Conservation (phyloP, 2,329 filamentous ascomycete genomes). For the Xylariomycetidae sp. region DNA sequence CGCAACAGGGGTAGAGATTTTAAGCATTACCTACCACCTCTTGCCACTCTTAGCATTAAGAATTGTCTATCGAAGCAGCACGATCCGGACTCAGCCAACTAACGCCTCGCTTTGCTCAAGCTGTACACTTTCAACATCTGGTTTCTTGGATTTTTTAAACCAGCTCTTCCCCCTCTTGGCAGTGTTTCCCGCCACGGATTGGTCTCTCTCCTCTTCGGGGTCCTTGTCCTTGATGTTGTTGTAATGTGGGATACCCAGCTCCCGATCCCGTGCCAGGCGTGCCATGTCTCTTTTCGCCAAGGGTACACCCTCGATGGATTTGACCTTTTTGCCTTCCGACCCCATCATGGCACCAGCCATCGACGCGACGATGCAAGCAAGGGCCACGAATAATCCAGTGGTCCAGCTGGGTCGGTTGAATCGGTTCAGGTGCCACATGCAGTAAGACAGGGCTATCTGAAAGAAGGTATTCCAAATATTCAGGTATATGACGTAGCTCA, state of each 20-base stretch:
- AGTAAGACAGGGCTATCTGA: constrained; percentile 64
- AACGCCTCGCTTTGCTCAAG: background rate
- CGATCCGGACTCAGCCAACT: constrained; percentile 1
- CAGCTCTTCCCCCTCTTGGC: constrained; percentile 11
- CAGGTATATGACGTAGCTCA: constrained; percentile 74
- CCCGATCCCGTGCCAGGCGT: constrained; percentile 44
- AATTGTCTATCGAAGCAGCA: background rate
- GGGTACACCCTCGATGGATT: constrained; percentile 64
- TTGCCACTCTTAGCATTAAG: too few species aligned
- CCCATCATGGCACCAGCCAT: constrained; percentile 65
- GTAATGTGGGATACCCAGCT: constrained; percentile 52
- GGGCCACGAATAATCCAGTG: constrained; percentile 70
- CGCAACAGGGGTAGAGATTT: too few species aligned
- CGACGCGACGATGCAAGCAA: constrained; percentile 65
- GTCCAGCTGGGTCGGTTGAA: constrained; percentile 72
- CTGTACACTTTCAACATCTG: constrained; percentile 7
- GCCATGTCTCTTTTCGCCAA: constrained; percentile 50
- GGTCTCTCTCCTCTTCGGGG: constrained; percentile 36
- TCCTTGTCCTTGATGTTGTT: constrained; percentile 50
- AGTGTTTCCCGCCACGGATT: constrained; percentile 31
- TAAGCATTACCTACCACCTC: too few species aligned
- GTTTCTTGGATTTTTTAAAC: constrained; percentile 14
- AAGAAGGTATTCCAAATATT: constrained; percentile 76
- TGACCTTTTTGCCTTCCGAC: constrained; percentile 64
- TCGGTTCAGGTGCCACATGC: constrained; percentile 79